Evolutionary conservation across 768 basidiomycete genomes (phyloP), one percentile per base, ranked within the genome.

Genomic region (Agrocybe pediades): DNA sequence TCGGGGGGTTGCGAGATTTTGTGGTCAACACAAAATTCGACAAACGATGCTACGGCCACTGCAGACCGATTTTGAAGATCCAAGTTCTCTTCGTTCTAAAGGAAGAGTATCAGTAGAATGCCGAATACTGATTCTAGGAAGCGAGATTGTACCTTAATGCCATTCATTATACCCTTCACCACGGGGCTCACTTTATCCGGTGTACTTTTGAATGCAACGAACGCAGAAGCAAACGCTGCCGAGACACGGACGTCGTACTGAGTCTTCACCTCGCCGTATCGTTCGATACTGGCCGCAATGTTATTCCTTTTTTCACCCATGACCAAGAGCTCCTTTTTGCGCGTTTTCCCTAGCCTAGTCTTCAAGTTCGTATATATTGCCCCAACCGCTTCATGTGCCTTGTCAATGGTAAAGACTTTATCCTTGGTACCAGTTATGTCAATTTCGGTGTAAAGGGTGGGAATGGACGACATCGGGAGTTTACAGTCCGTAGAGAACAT

Each of bases 121-220:
- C 23, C 6, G 5, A 23, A 24, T 52, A 13, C 19, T 26, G 6
- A 26, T 8, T 45, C 2, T 17, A 23, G 13, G 49, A 27, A 30
- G 40, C 16, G n/a, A 27, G 49, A 44, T 42, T 81, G 40, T 48
- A 92, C 95, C 84, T 97, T 98, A 76, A 98, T 88, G 20, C 95
- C 92, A 53, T 94, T 96, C 90, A 98, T 98, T 51, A 98, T 87
- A 20, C 92, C 93, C 68, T 95, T 95, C 41, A 99, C 94, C 44
- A 99, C 86, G 0, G 97, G 95, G 61, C 92, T 96, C 57, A 98
- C 87, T 73, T 97, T 98, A 56, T 93, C 85, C 0, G 97, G 96
- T 9, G 92, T 85, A 27, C 84, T 84, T 65, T 83, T 80, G 58
- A 98, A 85, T 7, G 94, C 88, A 11, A 99, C 88, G 59, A 95